Percentiles rank a stretch among this genome's conserved stretches.
Conservation (phyloP, 352 stramenopile species). For the Globisporangium canariense region DNA sequence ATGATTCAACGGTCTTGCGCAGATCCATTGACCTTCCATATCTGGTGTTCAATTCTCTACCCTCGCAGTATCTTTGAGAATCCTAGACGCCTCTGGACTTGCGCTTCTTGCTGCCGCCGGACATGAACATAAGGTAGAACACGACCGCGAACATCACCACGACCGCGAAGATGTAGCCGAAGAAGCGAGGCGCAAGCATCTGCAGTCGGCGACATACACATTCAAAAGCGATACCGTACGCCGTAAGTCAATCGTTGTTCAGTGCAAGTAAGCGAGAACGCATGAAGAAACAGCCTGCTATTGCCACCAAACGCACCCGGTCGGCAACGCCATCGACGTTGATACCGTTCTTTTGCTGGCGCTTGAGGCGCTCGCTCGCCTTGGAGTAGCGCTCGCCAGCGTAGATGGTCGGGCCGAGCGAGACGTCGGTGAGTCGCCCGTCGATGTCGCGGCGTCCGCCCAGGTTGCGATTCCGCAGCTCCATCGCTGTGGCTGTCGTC, state of each 20-base stretch:
- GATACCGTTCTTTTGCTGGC: constrained; percentile 48
- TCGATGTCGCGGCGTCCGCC: constrained; percentile 29
- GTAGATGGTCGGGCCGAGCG: constrained; percentile 77
- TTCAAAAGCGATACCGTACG: background rate
- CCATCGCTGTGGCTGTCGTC: constrained; percentile 27
- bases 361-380: constrained; percentile 78
- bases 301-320: constrained; percentile 25
- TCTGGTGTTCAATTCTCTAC: background rate
- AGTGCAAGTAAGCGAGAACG: background rate
- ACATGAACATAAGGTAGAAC: constrained; percentile 57
- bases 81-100: constrained; percentile 14
- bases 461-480: constrained; percentile 53
- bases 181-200: constrained; percentile 58
- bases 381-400: constrained; percentile 80
- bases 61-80: background rate
- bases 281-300: background rate
- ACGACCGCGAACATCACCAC: constrained; percentile 47
- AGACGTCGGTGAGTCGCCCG: constrained; percentile 41
- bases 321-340: constrained; percentile 37
- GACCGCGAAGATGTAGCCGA: constrained; percentile 58
- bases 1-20: too few species aligned
- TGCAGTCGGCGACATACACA: constrained; percentile 15
- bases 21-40: too few species aligned
- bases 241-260: background rate
- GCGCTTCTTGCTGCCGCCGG: constrained; percentile 22